phyloP scores from a whole-genome alignment of 2,329 filamentous ascomycete species.

The Fusarium sp. region DNA sequence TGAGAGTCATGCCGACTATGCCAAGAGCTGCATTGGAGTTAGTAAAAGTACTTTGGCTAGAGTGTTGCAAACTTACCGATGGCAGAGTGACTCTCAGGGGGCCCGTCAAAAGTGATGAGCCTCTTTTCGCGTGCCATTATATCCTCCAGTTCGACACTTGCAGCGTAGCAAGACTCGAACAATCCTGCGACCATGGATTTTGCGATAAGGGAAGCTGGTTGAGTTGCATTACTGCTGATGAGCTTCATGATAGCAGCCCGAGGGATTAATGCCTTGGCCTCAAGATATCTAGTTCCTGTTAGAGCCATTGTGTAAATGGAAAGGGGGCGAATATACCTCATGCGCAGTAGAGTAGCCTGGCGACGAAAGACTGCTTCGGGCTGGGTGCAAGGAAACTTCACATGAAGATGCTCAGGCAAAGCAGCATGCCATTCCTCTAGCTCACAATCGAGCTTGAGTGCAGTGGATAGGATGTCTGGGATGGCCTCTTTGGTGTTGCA shows the following conservation, averaged over 20 bases:
- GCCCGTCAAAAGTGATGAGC: slow-evolving; percentile 33
- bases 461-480: slow-evolving; percentile 24
- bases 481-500: slow-evolving; percentile 7
- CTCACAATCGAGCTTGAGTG: slow-evolving; percentile 35
- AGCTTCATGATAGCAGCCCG: slow-evolving; percentile 41
- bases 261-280: slow-evolving; percentile 38
- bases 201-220: slow-evolving; percentile 25
- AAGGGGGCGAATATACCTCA: slow-evolving; percentile 17
- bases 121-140: slow-evolving; percentile 38
- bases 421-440: slow-evolving; percentile 40
- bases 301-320: not conserved
- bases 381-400: slow-evolving; percentile 33
- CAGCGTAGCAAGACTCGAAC: slow-evolving; percentile 36
- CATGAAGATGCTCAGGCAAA: slow-evolving; percentile 35
- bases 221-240: slow-evolving; percentile 1
- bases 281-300: slow-evolving; percentile 34
- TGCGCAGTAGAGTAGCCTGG: slow-evolving; percentile 38
- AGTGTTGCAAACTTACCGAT: slow-evolving; percentile 31
- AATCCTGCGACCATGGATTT: slow-evolving; percentile 35
- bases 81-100: slow-evolving; percentile 35
- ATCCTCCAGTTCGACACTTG: slow-evolving; percentile 42
- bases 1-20: slow-evolving; percentile 42
- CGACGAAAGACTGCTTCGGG: slow-evolving; percentile 37
- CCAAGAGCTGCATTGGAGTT: slow-evolving; percentile 31
- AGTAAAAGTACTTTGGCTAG: not conserved